phyloP scores from a whole-genome alignment of 192 early-diverging fungal species.

The Chytriomyces sp. region DNA sequence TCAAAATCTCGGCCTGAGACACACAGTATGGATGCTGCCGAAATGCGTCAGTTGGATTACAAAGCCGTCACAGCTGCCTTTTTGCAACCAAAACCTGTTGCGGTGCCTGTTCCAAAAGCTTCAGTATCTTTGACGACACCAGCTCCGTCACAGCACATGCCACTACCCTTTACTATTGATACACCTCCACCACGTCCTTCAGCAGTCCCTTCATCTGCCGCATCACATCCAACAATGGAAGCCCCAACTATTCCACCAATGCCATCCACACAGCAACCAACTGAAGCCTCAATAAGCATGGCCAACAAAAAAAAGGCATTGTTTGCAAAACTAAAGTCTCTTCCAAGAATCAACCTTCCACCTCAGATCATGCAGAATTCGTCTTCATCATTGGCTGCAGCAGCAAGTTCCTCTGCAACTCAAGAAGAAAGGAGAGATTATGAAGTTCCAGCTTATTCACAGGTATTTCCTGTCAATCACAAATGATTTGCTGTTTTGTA shows the following conservation, averaged over 20 bases:
- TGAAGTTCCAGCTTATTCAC: no score
- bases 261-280: neutral
- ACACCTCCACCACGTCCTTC: no score
- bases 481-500: no score
- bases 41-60: no score
- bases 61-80: neutral
- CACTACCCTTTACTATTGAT: neutral
- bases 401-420: no score
- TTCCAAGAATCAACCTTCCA: neutral
- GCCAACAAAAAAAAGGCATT: neutral
- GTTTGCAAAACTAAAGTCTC: neutral
- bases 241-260: neutral
- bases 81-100: neutral
- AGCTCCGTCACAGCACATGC: neutral
- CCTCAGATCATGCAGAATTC: no score
- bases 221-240: neutral
- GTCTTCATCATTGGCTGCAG: no score
- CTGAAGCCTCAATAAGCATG: neutral
- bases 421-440: no score
- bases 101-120: neutral
- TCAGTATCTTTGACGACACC: neutral
- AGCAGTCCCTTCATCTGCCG: no score
- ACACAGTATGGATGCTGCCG: no score
- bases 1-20: neutral
- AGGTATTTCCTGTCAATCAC: no score